Evolutionary conservation across 2,329 filamentous ascomycete genomes (phyloP), one percentile per base, ranked within the genome.

Genomic region (Bipolaris zeicola): DNA sequence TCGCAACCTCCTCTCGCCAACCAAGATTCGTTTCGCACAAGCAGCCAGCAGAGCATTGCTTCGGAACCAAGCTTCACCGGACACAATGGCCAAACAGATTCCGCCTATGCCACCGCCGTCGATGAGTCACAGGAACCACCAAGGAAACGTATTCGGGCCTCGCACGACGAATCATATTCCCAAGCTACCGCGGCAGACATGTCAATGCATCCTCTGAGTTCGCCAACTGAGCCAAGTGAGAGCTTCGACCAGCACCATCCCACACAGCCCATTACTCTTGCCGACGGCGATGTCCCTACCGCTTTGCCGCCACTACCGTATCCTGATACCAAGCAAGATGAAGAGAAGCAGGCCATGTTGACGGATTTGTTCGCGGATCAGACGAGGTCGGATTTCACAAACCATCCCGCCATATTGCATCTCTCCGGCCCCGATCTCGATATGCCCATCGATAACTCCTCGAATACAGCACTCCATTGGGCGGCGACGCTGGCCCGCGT

Each of bases 381-480:
- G 50, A 83, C 85, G 6, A 82, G 87, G 10, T 87, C 86, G 6
- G 90, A 96, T 62, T 88, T 83, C 61, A 84, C 87, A 1, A 87
- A 89, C 53, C 89, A 94, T 67, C 89, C 92, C 10, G 89, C 90
- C 37, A 85, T 99, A 37, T 82, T 87, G 45, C 87, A 87, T 8
- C 83, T 97, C 53, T 89, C 87, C 1, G 87, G 91, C 0, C 81
- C 88, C 37, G 94, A 99, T 64, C 84, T 98, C 20, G 95, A 99
- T 70, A 89, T 95, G 73, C 94, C 95, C 1, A 91, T 99, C 55
- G 95, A 99, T 70, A 85, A 89, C 24, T 92, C 92, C 57, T 88
- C 88, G 34, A 92, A 98, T 70, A 98, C 92, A 16, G 93, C 93
- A 2, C 81, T 99, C 38, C 94, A 98, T 71, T 99, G 95, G 95